Evolutionary conservation across 192 early-diverging fungal species (phyloP).

Genomic region (Diversispora epigaea): DNA sequence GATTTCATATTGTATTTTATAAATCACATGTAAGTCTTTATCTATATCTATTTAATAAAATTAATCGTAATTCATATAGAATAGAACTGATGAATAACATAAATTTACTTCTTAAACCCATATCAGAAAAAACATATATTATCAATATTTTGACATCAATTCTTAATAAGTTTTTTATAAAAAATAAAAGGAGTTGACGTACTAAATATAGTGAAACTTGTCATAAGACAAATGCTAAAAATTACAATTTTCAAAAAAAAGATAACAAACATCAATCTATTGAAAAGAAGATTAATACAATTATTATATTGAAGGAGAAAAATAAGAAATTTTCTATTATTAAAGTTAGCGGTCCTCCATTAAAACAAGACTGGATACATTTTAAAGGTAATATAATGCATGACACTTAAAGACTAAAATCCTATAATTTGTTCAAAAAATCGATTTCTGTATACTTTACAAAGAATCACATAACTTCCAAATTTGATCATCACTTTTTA

Average conservation of each 20-base stretch:
- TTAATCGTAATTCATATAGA: conserved; percentile 12
- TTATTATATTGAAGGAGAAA: conserved; percentile 16
- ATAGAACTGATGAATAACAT: conserved; percentile 4
- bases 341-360: conserved; percentile 23
- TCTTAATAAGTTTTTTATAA: conserved; percentile 15
- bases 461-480: too few species aligned
- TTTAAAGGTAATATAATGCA: conserved; percentile 18
- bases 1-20: conserved; percentile 2
- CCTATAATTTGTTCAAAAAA: too few species aligned
- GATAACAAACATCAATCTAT: not conserved
- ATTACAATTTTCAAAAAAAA: not conserved
- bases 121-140: conserved; percentile 17
- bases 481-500: too few species aligned
- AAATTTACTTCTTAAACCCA: conserved; percentile 15
- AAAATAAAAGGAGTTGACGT: conserved; percentile 20
- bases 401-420: too few species aligned
- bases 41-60: not conserved
- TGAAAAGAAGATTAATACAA: conserved; percentile 15
- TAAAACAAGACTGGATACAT: conserved; percentile 22
- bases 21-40: conserved; percentile 20
- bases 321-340: conserved; percentile 17
- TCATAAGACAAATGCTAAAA: not conserved
- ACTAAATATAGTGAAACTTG: conserved; percentile 22
- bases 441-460: too few species aligned
- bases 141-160: not conserved